Conservation (phyloP, 441 rosid genomes). For the Mallotus japonicus region DNA sequence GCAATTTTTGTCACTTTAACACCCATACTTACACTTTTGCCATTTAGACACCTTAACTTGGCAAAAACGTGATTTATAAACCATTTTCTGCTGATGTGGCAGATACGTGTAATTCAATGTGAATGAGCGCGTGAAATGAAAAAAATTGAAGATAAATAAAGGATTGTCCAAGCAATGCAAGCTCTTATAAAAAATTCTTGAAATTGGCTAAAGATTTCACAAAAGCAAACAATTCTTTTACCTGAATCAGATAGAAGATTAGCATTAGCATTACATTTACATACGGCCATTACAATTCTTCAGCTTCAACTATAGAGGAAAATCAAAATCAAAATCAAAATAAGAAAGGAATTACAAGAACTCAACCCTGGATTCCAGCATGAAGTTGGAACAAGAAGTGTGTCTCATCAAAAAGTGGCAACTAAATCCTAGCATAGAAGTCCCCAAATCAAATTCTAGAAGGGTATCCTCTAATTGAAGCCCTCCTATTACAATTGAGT, state of each 20-base stretch:
- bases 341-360: background rate
- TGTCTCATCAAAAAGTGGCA: constrained; percentile 22
- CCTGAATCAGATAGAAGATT: too few relatives aligned
- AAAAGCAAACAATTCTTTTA: too few relatives aligned
- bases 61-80: too few relatives aligned
- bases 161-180: background rate
- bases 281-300: background rate
- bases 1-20: too few relatives aligned
- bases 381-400: constrained; percentile 27
- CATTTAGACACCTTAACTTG: too few relatives aligned
- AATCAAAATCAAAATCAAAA: background rate
- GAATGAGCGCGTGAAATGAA: too few relatives aligned
- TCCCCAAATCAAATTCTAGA: constrained; percentile 60
- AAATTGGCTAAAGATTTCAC: too few relatives aligned
- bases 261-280: too few relatives aligned
- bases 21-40: too few relatives aligned
- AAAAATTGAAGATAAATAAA: background rate
- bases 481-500: constrained; percentile 55
- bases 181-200: too few relatives aligned
- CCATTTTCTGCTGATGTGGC: too few relatives aligned
- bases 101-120: too few relatives aligned
- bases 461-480: constrained; percentile 61
- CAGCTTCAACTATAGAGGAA: background rate
- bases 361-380: constrained; percentile 6
- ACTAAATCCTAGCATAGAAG: constrained; percentile 58